Base-by-base conservation (phyloP, 2,329 filamentous ascomycete species). In the Aaosphaeria arxii region DNA sequence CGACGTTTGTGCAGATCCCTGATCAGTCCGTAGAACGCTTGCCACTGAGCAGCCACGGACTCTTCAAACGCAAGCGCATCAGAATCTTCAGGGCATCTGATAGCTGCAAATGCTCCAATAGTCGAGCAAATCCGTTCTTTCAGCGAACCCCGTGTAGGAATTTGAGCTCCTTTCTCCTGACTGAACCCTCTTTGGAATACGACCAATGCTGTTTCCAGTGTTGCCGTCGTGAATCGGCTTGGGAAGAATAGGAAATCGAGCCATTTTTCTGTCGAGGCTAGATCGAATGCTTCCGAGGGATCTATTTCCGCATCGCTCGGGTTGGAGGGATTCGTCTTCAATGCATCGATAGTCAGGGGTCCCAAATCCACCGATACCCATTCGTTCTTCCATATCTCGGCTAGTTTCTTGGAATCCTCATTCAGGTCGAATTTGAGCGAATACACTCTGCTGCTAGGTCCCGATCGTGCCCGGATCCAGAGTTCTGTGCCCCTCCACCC, bases 1-100 rank as follows among this genome's bases (percentile, higher is more conserved):
- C 91, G 81, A 61, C 89, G 86, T 61, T 88, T 91, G 65, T 97
- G 91, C 38, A 99, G 75, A 65, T 96, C 91, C 9, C 88, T 79
- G 13, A 95, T 79, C 13, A 97, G 79, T 31, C 91, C 85, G 74
- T 91, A 96, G 70, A 95, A 95, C 44, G 88, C 83, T 53, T 88
- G 84, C 94, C 94, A 99, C 67, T 96, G 91, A 7, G 82, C 79
- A 63, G 94, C 87, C 45, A 87, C 85, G 31, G 89, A 85, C 32
- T 78, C 75, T 48, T 87, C 81, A 65, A 91, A 94, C 48, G 85
- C 80, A 28, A 87, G 83, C 57, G 89, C 89, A 61, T 95, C 87
- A 70, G 89, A 80, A 11, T 84, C 84, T 11, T 83, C 78, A 30
- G 24, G 30, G 9, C 30, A 11, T 40, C 82, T 79, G 33, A 91